Conservation (phyloP, 208 protist species). For the Acanthamoeba castellanii region DNA sequence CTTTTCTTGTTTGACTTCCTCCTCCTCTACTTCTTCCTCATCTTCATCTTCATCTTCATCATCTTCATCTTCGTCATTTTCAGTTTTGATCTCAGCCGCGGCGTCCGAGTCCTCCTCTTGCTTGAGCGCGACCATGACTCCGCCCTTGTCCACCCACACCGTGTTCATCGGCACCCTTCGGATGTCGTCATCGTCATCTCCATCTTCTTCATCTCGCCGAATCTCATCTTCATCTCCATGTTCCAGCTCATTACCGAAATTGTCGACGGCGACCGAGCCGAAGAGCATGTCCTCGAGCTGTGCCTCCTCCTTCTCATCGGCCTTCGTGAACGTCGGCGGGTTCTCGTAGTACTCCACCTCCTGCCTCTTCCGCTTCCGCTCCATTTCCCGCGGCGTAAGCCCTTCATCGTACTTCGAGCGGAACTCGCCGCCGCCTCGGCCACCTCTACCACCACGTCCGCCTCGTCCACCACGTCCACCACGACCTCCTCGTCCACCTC, state of each 20-base stretch:
- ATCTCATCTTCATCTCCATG: not conserved
- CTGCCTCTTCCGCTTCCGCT: not conserved
- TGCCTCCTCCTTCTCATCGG: not conserved
- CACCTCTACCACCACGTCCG: not conserved
- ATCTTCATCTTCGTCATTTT: not conserved
- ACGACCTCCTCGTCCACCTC: not conserved
- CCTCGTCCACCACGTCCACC: not conserved
- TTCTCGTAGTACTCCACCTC: not conserved
- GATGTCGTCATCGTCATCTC: not conserved
- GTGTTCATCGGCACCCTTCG: not conserved
- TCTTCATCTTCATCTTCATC: not conserved
- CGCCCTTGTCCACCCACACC: not conserved
- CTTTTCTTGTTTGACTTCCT: not conserved
- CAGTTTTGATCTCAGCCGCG: not conserved
- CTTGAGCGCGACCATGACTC: not conserved
- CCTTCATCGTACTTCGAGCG: not conserved
- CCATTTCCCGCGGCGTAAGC: not conserved
- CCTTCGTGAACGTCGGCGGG: not conserved
- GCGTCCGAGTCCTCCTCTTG: not conserved
- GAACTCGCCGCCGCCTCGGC: not conserved
- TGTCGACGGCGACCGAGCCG: not conserved
- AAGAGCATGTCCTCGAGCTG: constrained; percentile 28
- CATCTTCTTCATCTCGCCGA: not conserved
- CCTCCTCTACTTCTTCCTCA: not conserved
- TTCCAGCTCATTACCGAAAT: not conserved